Evolutionary conservation across 2,329 filamentous ascomycete species (phyloP).

Genomic region (Macrophomina tecta): DNA sequence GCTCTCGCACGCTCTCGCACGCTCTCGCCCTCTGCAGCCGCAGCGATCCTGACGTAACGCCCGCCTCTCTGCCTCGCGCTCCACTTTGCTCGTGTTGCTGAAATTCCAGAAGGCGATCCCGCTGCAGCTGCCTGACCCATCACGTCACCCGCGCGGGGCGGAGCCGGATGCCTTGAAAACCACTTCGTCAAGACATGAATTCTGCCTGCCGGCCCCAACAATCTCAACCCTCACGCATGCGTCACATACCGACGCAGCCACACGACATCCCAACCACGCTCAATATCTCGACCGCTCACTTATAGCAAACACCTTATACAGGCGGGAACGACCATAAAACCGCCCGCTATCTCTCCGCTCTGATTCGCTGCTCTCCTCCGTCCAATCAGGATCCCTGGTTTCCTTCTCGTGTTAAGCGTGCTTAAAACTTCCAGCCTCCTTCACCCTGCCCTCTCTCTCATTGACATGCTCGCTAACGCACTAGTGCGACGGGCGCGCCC

Average conservation of each 20-base stretch:
- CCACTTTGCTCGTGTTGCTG: conserved; percentile 5
- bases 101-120: conserved; percentile 18
- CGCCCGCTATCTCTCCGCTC: not conserved
- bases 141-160: conserved; percentile 14
- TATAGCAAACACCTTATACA: not conserved
- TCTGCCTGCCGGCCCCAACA: not conserved
- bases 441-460: not conserved
- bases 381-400: not conserved
- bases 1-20: not conserved
- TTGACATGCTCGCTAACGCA: not conserved
- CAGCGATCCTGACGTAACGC: conserved; percentile 12
- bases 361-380: not conserved
- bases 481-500: no score
- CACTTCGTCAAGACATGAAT: not conserved
- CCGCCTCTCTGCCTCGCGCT: conserved; percentile 1
- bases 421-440: conserved; percentile 14
- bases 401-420: conserved; percentile 4
- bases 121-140: conserved; percentile 2
- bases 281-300: not conserved
- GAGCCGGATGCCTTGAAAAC: conserved; percentile 21
- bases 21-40: not conserved
- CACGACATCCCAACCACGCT: not conserved
- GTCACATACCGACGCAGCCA: not conserved
- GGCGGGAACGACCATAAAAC: not conserved
- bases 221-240: not conserved